A percentile compares a stretch with the other conserved stretches of the same genome.
These are phyloP conservation scores for Aspergillus clavatus DNA, from an alignment of 2,329 filamentous ascomycete species.

Conservation along the genomic window DNA sequence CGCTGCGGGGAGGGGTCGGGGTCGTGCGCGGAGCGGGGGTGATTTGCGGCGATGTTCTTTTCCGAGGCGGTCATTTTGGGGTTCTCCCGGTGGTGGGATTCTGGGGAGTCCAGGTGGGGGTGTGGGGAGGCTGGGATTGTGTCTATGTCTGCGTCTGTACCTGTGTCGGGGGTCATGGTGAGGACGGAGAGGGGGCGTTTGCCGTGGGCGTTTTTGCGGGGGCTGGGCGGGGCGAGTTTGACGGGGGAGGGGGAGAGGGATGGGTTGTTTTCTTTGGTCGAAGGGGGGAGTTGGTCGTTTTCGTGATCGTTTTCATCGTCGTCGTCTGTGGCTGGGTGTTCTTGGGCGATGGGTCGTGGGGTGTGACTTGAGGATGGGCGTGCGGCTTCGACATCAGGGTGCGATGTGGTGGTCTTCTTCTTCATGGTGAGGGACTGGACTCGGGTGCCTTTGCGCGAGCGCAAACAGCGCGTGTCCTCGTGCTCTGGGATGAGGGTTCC, in stretches of 20 bases:
- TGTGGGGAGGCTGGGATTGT: slow-evolving; percentile 17
- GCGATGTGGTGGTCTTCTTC: slow-evolving; percentile 16
- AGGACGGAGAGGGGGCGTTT: slow-evolving; percentile 44
- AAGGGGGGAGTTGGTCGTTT: slow-evolving; percentile 23
- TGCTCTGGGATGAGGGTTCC: slow-evolving; percentile 22
- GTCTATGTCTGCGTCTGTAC: slow-evolving; percentile 15
- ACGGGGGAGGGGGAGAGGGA: slow-evolving; percentile 37
- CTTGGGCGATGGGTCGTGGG: background rate
- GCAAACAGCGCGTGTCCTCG: slow-evolving; percentile 14
- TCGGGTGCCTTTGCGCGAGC: slow-evolving; percentile 12
- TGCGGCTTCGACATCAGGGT: slow-evolving; percentile 11
- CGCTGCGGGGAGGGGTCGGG: slow-evolving; percentile 22
- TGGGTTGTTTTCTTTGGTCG: slow-evolving; percentile 49
- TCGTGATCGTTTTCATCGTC: slow-evolving; percentile 28
- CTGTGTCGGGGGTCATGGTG: slow-evolving; percentile 30
- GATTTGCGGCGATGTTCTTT: slow-evolving; percentile 40
- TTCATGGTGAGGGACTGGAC: slow-evolving; percentile 30
- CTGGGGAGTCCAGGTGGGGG: too few relatives aligned
- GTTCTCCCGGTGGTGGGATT: slow-evolving; percentile 22
- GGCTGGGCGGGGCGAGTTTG: slow-evolving; percentile 31
- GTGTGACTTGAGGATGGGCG: slow-evolving; percentile 6
- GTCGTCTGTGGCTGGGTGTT: slow-evolving; percentile 10
- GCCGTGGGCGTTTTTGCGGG: slow-evolving; percentile 32
- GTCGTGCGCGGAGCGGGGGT: slow-evolving; percentile 9
- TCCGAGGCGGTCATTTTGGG: slow-evolving; percentile 33